These are phyloP conservation scores for Termitomyces sp. DNA, from an alignment of 768 basidiomycete genomes.

Conservation along the genomic window DNA sequence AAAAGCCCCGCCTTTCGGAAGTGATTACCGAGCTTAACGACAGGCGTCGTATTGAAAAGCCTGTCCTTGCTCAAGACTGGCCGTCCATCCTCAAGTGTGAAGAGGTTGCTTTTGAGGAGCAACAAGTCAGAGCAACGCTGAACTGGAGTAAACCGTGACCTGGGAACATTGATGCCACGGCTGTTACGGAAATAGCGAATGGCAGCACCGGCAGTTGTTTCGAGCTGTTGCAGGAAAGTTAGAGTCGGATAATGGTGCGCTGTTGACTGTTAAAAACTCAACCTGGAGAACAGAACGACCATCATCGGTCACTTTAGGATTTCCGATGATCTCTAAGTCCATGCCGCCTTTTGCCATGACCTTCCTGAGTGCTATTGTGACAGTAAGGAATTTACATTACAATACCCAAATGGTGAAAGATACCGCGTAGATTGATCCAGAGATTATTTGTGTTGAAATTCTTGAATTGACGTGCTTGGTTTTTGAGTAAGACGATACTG, in stretches of 20 bases:
- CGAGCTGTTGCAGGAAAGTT: conserved; percentile 33
- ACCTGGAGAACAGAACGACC: conserved; percentile 69
- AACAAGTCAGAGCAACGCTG: conserved; percentile 69
- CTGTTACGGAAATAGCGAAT: conserved; percentile 75
- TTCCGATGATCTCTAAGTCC: conserved; percentile 79
- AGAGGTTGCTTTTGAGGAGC: conserved; percentile 74
- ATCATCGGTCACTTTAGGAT: conserved; percentile 63
- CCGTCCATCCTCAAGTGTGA: conserved; percentile 68
- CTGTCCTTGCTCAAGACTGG: conserved; percentile 61
- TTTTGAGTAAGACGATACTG: not conserved
- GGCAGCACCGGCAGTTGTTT: conserved; percentile 81
- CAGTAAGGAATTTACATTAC: not conserved
- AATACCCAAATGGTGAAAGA: not conserved
- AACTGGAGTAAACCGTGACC: conserved; percentile 74
- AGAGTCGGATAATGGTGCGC: not conserved
- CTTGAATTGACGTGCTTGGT: conserved; percentile 65
- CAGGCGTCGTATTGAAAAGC: conserved; percentile 65
- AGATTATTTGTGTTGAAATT: conserved; percentile 74
- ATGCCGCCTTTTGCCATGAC: conserved; percentile 62
- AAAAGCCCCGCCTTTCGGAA: conserved; percentile 64
- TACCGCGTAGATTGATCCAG: conserved; percentile 35
- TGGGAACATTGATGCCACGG: conserved; percentile 79
- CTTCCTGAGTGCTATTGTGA: conserved; percentile 57
- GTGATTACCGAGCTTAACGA: conserved; percentile 80
- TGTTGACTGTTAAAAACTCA: not conserved